Evolutionary conservation across 148 eudicot genomes (phyloP), one percentile per base, ranked within the genome.

Genomic region (Limonium bicolor): DNA sequence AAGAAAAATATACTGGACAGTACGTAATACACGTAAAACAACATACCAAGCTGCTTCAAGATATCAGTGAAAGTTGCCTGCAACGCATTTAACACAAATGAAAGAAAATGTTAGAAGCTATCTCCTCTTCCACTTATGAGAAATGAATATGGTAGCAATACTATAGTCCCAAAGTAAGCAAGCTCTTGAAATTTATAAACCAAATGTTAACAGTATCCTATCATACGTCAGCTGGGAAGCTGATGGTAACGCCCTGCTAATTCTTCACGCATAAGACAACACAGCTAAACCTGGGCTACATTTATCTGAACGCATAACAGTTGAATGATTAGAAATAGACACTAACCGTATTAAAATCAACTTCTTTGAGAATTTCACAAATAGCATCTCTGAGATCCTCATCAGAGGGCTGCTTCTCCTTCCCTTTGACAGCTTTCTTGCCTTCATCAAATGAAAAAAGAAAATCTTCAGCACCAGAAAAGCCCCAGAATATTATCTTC

Each of bases 51-150:
- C 43, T 56, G 70, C 69, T 81, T 76, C 67, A 90, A 68, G 60
- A 90, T 81, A 61, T 90, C 99, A 0, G 94, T 81, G 67, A 90
- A 90, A 6, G 99, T 92, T 12, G 95, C 99, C 95, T 90, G 93
- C 68, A 70, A 10, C 42, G 36, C 50, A 31, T 44, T 25, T 17
- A 16, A n/a, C n/a, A n/a, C n/a, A n/a, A n/a, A n/a, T 42, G 54
- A 21, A 36, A 6, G 11, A 46, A 36, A 17, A 21, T 27, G 23
- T 55, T 36, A 47, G 61, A 24, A 69, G 42, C 7, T n/a, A 48
- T 20, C 6, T 32, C 20, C 12, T 51, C n/a, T n/a, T n/a, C n/a
- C n/a, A n/a, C n/a, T n/a, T n/a, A n/a, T n/a, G n/a, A n/a, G n/a
- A n/a, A n/a, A n/a, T n/a, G n/a, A n/a, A n/a, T n/a, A n/a, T n/a